Percentiles rank a stretch among this genome's conserved stretches.
phyloP scores from a whole-genome alignment of 2,329 filamentous ascomycete species.

The Aspergillus cejpii region DNA sequence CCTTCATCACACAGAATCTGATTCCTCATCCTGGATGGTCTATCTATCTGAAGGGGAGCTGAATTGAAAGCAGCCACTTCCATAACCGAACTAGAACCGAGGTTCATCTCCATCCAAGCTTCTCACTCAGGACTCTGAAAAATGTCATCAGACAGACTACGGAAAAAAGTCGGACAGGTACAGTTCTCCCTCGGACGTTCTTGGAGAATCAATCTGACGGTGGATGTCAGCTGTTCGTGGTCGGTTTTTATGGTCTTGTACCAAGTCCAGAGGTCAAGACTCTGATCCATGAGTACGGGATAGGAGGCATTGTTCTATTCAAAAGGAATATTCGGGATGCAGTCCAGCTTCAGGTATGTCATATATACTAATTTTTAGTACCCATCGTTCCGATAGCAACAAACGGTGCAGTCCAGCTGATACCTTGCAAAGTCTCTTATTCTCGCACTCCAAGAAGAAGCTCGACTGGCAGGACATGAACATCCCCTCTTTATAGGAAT shows the following conservation, averaged over 20 bases:
- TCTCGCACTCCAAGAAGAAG: slow-evolving; percentile 35
- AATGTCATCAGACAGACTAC: slow-evolving; percentile 22
- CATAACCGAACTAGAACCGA: background rate
- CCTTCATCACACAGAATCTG: background rate
- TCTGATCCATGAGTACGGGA: slow-evolving; percentile 37
- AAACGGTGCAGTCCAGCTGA: background rate
- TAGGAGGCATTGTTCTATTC: slow-evolving; percentile 41
- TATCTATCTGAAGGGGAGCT: background rate
- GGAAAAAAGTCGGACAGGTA: slow-evolving; percentile 34
- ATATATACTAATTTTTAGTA: background rate
- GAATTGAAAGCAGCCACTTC: background rate
- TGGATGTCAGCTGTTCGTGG: slow-evolving; percentile 37
- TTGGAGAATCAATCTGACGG: background rate
- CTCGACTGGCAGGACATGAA: slow-evolving; percentile 35
- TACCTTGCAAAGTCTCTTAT: slow-evolving; percentile 24
- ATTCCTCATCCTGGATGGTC: background rate
- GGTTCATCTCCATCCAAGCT: background rate
- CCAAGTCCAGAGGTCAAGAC: slow-evolving; percentile 39
- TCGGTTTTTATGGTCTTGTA: slow-evolving; percentile 39
- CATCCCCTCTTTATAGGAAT: slow-evolving; percentile 41
- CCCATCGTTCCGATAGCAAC: background rate
- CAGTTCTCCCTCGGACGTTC: background rate
- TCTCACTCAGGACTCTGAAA: slow-evolving; percentile 3
- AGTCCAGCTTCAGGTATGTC: slow-evolving; percentile 32
- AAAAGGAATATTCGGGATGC: slow-evolving; percentile 38